phyloP scores from a whole-genome alignment of 169 alveolate species.

The Plasmodium gaboni region DNA sequence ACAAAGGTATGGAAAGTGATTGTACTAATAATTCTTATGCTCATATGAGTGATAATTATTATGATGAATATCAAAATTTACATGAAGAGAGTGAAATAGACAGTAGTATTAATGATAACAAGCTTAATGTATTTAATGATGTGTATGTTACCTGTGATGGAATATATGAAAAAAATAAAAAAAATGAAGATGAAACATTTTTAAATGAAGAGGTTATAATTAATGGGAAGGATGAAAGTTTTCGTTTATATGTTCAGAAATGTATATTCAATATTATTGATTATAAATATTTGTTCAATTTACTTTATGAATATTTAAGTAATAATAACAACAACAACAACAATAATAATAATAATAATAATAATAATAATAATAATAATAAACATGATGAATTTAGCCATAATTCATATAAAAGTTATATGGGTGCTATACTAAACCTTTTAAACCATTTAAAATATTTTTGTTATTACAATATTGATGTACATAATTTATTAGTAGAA shows the following conservation, averaged over 20 bases:
- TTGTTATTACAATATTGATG: slow-evolving; percentile 65
- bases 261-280: slow-evolving; percentile 51
- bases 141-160: slow-evolving; percentile 40
- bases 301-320: slow-evolving; percentile 51
- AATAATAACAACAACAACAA: slow-evolving; percentile 12
- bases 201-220: slow-evolving; percentile 34
- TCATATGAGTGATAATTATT: slow-evolving; percentile 48
- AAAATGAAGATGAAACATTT: slow-evolving; percentile 11
- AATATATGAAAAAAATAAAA: slow-evolving; percentile 34
- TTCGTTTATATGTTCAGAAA: slow-evolving; percentile 66
- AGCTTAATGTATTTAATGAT: slow-evolving; percentile 4
- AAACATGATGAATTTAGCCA: slow-evolving; percentile 51
- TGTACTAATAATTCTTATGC: slow-evolving; percentile 53
- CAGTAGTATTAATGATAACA: slow-evolving; percentile 54
- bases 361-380: slow-evolving; percentile 19
- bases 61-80: slow-evolving; percentile 31
- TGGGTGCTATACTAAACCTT: slow-evolving; percentile 22
- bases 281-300: slow-evolving; percentile 50
- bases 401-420: slow-evolving; percentile 51
- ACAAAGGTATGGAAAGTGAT: slow-evolving; percentile 20
- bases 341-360: slow-evolving; percentile 32
- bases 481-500: slow-evolving; percentile 53
- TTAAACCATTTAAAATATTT: slow-evolving; percentile 25
- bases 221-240: slow-evolving; percentile 61
- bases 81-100: slow-evolving; percentile 59